phyloP scores from a whole-genome alignment of 2,329 filamentous ascomycete species.

The Mycosphaerella arachidis region DNA sequence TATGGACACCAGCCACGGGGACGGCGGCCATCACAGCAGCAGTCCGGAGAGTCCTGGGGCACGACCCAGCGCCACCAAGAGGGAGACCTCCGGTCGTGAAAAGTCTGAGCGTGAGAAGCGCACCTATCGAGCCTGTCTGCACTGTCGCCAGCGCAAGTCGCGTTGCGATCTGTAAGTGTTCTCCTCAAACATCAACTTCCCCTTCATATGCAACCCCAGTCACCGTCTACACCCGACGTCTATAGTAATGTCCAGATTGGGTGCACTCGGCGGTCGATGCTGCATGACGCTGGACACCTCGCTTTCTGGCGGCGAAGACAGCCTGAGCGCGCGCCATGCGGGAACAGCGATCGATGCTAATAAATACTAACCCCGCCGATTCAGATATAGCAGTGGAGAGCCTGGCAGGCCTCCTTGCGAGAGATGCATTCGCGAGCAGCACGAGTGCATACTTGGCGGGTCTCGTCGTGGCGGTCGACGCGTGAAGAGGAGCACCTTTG shows the following conservation, averaged over 20 bases:
- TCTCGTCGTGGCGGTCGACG: conserved; percentile 30
- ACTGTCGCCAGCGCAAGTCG: conserved; percentile 33
- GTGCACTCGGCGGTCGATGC: not conserved
- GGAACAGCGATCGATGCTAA: not conserved
- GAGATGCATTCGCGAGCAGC: conserved; percentile 32
- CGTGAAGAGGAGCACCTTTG: conserved; percentile 24
- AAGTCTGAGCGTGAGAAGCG: conserved; percentile 31
- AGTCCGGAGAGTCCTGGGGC: conserved; percentile 12
- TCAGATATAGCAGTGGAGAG: conserved; percentile 31
- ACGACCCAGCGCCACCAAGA: not conserved
- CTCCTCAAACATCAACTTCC: not conserved
- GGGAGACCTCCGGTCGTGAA: conserved; percentile 3
- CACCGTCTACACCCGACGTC: conserved; percentile 4
- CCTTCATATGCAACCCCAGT: not conserved
- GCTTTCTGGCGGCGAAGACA: conserved; percentile 2
- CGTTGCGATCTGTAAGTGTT: conserved; percentile 32
- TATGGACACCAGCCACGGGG: not conserved
- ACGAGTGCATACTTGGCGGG: conserved; percentile 32
- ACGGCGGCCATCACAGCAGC: conserved; percentile 1
- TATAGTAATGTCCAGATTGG: not conserved
- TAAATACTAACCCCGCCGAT: conserved; percentile 1
- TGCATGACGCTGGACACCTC: not conserved
- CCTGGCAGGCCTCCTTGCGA: conserved; percentile 31
- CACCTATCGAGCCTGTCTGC: conserved; percentile 32
- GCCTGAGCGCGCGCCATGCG: not conserved